Evolutionary conservation across 352 stramenopile genomes (phyloP).

Genomic region (Phytophthora vignae): DNA sequence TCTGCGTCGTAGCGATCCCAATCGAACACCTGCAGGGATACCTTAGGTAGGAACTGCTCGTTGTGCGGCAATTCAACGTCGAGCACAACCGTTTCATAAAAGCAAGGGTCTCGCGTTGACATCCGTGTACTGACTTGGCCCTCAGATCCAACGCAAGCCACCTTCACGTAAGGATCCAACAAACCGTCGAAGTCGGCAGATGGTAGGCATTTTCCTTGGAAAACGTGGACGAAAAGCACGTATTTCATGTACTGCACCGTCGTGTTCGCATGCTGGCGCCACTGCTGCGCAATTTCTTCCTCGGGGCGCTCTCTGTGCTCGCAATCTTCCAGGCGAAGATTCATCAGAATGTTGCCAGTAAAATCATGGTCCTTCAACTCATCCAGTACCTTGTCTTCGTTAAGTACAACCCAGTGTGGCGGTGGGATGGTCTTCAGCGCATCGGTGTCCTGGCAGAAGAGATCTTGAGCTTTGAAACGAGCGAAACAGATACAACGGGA

Average conservation of each 20-base stretch:
- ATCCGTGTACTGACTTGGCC: constrained; percentile 65
- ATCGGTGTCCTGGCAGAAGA: constrained; percentile 60
- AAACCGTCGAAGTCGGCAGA: constrained; percentile 79
- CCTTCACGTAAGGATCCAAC: constrained; percentile 86
- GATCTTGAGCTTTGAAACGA: constrained; percentile 73
- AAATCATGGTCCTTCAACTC: constrained; percentile 87
- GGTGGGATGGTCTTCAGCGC: constrained; percentile 43
- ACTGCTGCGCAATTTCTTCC: constrained; percentile 55
- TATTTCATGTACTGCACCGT: constrained; percentile 81
- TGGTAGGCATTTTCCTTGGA: constrained; percentile 77
- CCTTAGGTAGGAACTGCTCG: constrained; percentile 67
- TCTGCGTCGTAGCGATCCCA: constrained; percentile 78
- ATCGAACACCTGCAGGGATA: constrained; percentile 81
- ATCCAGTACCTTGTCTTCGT: constrained; percentile 83
- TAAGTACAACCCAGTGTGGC: constrained; percentile 77
- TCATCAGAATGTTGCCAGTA: constrained; percentile 85
- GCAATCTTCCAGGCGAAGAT: constrained; percentile 63
- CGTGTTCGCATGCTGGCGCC: constrained; percentile 62
- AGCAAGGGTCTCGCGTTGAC: constrained; percentile 82
- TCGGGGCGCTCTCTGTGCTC: constrained; percentile 26
- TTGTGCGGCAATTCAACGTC: constrained; percentile 81
- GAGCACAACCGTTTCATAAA: constrained; percentile 85
- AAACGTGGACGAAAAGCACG: constrained; percentile 85
- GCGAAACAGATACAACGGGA: constrained; percentile 81
- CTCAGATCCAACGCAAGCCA: constrained; percentile 82